Evolutionary conservation across 805 yeast species (phyloP).

Genomic region (Priceomyces haplophilus): DNA sequence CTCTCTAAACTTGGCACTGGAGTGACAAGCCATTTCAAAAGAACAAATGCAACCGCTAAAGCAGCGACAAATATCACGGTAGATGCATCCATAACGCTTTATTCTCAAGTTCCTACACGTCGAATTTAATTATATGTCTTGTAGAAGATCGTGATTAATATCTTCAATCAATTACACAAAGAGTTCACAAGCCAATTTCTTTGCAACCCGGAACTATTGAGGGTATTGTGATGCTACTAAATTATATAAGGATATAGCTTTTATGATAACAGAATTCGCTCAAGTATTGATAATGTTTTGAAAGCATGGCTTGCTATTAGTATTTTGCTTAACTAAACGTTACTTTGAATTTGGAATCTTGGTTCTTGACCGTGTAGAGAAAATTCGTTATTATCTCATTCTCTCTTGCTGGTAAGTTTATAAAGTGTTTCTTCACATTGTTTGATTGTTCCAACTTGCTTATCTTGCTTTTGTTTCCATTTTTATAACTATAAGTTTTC

Average conservation of each 20-base stretch:
- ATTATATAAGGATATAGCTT: background rate
- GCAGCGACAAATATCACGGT: slow-evolving; percentile 49
- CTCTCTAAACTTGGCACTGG: slow-evolving; percentile 47
- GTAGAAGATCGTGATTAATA: background rate
- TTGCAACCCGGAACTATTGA: background rate
- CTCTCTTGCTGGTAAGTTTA: slow-evolving; percentile 59
- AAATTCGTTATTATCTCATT: slow-evolving; percentile 86
- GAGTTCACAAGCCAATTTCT: too few relatives aligned
- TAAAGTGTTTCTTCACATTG: slow-evolving; percentile 67
- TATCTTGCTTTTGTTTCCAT: slow-evolving; percentile 39
- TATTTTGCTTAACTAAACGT: slow-evolving; percentile 37
- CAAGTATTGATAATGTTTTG: too few relatives aligned
- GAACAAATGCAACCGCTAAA: slow-evolving; percentile 51
- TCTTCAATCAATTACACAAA: background rate
- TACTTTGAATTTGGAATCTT: slow-evolving; percentile 45
- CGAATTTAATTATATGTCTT: too few relatives aligned
- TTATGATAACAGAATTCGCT: background rate
- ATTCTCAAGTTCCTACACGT: too few relatives aligned
- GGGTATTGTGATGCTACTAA: background rate
- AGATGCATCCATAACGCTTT: slow-evolving; percentile 62
- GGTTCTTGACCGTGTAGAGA: slow-evolving; percentile 78
- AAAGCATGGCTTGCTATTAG: too few relatives aligned
- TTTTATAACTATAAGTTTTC: slow-evolving; percentile 45
- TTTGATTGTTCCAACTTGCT: slow-evolving; percentile 58
- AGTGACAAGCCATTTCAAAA: slow-evolving; percentile 63